Conservation (phyloP, 2,329 filamentous ascomycete species). For the Nothophaeocryptopus gaeumannii region DNA sequence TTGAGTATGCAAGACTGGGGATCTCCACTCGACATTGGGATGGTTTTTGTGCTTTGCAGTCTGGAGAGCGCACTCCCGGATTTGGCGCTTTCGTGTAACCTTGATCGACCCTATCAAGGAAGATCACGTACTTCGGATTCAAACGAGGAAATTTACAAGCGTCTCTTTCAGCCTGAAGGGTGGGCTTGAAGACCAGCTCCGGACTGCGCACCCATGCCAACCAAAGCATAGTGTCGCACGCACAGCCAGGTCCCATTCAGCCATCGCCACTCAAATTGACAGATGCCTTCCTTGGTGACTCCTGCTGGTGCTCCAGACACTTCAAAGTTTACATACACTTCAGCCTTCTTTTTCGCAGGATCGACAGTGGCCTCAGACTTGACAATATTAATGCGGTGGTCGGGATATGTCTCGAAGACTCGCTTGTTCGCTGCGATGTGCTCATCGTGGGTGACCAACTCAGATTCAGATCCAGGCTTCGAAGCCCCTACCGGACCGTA, state of each 20-base stretch:
- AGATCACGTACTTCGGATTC: no score
- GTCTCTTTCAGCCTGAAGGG: no score
- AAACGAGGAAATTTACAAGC: no score
- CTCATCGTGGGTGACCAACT: background rate
- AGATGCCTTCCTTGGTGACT: background rate
- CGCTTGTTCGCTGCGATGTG: background rate
- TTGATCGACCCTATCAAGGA: no score
- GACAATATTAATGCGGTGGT: slow-evolving; percentile 1
- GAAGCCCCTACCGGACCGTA: slow-evolving; percentile 1
- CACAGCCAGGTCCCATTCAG: background rate
- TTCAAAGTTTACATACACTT: background rate
- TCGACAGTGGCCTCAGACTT: background rate
- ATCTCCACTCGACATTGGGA: no score
- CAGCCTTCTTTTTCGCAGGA: background rate
- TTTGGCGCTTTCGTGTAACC: no score
- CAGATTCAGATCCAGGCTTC: background rate
- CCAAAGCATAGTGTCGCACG: background rate
- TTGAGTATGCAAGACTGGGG: no score
- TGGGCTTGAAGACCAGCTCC: no score
- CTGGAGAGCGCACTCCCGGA: no score
- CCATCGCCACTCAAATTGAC: background rate
- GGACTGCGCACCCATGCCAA: background rate
- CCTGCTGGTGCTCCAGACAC: background rate
- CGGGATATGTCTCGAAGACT: background rate
- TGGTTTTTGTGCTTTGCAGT: no score